Conservation (phyloP, 2,329 filamentous ascomycete genomes). For the Fusarium sp. region DNA sequence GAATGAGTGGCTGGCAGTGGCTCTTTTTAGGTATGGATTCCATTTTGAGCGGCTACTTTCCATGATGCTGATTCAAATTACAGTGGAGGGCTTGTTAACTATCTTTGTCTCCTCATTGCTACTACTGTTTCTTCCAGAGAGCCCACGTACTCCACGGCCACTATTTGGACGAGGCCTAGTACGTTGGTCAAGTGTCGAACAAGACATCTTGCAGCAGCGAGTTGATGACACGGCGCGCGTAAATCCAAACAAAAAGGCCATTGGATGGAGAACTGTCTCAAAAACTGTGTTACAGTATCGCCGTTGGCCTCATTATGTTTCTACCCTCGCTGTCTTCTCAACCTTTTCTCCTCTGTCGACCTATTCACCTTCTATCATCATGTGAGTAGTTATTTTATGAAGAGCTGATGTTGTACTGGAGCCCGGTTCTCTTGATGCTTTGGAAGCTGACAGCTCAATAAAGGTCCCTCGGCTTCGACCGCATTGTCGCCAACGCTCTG, state of each 20-base stretch:
- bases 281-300: conserved; percentile 21
- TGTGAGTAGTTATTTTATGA: neutral
- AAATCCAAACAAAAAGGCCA: neutral
- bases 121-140: conserved; percentile 4
- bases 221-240: conserved; percentile 34
- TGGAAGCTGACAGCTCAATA: neutral
- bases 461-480: conserved; percentile 59
- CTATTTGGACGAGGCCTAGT: neutral
- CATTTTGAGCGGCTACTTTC: too few species aligned
- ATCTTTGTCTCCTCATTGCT: conserved; percentile 1
- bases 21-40: conserved; percentile 58
- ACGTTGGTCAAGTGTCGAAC: neutral
- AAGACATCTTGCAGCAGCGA: neutral
- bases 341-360: conserved; percentile 29
- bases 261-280: conserved; percentile 12
- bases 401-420: neutral
- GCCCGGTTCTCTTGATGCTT: neutral
- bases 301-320: conserved; percentile 27
- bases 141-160: neutral
- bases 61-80: neutral
- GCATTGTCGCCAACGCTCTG: conserved; percentile 60
- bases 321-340: conserved; percentile 26
- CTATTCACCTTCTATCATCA: conserved; percentile 28
- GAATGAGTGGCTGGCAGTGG: conserved; percentile 63
- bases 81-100: conserved; percentile 55